phyloP scores from a whole-genome alignment of 495 filamentous ascomycete species.

The Neurospora sp. region DNA sequence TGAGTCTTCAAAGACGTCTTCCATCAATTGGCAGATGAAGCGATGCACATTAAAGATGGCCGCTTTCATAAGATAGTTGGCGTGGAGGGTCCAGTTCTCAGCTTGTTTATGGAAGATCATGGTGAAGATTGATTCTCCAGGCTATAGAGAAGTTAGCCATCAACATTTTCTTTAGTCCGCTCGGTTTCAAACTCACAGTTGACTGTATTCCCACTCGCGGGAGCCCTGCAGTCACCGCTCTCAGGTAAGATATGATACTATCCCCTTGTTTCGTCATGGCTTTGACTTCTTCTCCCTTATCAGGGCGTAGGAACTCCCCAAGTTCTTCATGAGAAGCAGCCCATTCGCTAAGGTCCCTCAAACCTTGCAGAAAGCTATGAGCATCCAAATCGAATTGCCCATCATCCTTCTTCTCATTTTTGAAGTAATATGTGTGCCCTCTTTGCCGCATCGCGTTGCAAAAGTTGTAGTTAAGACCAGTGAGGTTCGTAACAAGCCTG shows the following conservation, averaged over 20 bases:
- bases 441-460: background rate
- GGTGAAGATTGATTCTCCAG: constrained; percentile 31
- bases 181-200: background rate
- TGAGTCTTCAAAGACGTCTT: constrained; percentile 27
- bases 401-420: background rate
- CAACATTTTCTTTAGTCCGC: background rate
- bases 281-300: background rate
- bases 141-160: constrained; percentile 6
- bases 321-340: background rate
- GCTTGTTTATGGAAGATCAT: constrained; percentile 43
- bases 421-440: background rate
- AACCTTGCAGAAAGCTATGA: background rate
- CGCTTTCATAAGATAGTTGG: constrained; percentile 20
- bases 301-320: background rate
- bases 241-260: background rate
- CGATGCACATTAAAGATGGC: constrained; percentile 35
- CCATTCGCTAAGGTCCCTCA: background rate
- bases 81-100: constrained; percentile 37
- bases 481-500: background rate
- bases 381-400: background rate
- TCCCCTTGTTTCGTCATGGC: background rate
- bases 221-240: background rate
- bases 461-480: background rate
- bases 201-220: background rate
- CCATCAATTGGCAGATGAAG: constrained; percentile 35